Base-by-base conservation (phyloP, 2,329 filamentous ascomycete species). In the Verticillium alfalfae region DNA sequence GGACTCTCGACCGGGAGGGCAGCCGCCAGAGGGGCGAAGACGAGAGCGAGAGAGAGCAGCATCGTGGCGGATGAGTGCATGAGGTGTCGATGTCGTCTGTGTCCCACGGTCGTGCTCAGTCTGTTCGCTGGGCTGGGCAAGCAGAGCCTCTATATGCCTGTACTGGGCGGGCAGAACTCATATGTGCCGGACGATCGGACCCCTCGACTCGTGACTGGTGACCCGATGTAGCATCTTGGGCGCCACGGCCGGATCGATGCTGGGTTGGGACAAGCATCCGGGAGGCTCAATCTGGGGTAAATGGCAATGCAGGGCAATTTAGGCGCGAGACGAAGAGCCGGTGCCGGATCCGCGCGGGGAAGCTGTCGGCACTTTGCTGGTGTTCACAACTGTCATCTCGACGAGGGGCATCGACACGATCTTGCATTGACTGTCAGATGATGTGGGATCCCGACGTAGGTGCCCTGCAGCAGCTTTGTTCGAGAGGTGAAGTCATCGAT, bases 1-100 rank as follows among this genome's bases (percentile, higher is more conserved):
- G 79, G 80, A 57, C 65, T 71, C 34, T 66, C 66, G 34, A 71
- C 62, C 2, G 76, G 74, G 31, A 73, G 64, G n/a, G 70, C 68
- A 16, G 64, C 66, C 2, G 69, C 71, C 18, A 68, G 68, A 37
- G 65, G 65, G 58, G 69, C 68, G 39, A 75, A 67, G 34, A 67
- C 66, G 37, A 72, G 65, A 41, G 72, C 34, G 12, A 67, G 60
- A 36, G 70, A 65, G 54, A 70, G 57, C 38, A 68, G 62, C 71
- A 73, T 72, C 26, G 54, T 69, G 60, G 18, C 13, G 16, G 10
- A 6, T 36, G 9, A 9, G 9, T 10, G n/a, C 22, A 13, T 36
- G 34, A 34, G 57, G 16, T 49, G 57, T 56, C 18, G 59, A 31
- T n/a, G 18, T 22, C 36, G 9, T 5, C 9, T 9, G 36, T 52